phyloP scores from a whole-genome alignment of 345 rosid species.

The Eucalyptus lansdowneana region DNA sequence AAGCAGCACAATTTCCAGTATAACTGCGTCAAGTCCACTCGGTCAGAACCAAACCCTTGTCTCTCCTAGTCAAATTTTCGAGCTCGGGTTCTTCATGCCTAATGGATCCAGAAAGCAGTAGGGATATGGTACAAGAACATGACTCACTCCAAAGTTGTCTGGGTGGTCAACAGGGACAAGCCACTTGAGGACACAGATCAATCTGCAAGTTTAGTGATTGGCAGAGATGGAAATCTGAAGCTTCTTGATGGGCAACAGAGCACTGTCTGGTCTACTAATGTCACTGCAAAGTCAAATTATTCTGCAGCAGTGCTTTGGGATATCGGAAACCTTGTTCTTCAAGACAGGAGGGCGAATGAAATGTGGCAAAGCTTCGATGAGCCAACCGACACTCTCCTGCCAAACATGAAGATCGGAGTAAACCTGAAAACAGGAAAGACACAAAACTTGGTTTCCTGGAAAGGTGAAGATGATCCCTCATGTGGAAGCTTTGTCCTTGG shows the following conservation, averaged over 20 bases:
- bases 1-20: not conserved
- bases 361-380: conserved; percentile 28
- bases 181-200: conserved; percentile 1
- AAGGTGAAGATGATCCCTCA: conserved; percentile 7
- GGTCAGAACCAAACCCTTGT: not conserved
- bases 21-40: not conserved
- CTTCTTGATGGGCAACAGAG: not conserved
- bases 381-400: conserved; percentile 24
- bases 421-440: not conserved
- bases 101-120: not conserved
- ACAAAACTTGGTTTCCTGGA: conserved; percentile 16
- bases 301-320: conserved; percentile 6
- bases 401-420: conserved; percentile 14
- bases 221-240: not conserved
- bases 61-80: not conserved
- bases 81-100: not conserved
- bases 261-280: conserved; percentile 7
- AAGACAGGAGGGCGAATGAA: not conserved
- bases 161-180: conserved; percentile 30
- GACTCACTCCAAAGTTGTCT: not conserved
- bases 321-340: conserved; percentile 16
- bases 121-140: not conserved
- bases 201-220: conserved; percentile 4
- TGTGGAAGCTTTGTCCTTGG: conserved; percentile 6
- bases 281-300: not conserved